Conservation (phyloP, 345 rosid species). For the Boechera retrofracta region DNA sequence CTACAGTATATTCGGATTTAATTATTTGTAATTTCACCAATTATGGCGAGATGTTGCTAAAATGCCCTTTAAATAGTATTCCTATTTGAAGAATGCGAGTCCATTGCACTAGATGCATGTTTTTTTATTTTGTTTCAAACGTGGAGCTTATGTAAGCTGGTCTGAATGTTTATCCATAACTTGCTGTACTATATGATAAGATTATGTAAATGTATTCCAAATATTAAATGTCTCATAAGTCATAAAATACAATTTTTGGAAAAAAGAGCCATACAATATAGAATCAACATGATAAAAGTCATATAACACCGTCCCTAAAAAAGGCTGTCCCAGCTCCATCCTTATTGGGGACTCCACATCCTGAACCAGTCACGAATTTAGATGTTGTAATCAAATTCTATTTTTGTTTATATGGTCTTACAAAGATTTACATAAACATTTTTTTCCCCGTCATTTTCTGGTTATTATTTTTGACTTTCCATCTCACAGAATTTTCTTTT, state of each 20-base stretch:
- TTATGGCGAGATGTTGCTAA: not conserved
- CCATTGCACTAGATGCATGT: not conserved
- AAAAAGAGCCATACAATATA: not conserved
- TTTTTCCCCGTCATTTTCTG: not conserved
- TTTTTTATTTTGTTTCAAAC: not conserved
- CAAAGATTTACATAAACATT: too few relatives aligned
- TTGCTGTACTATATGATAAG: not conserved
- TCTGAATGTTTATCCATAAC: slow-evolving; percentile 29
- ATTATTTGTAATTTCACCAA: not conserved
- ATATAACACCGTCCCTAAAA: slow-evolving; percentile 37
- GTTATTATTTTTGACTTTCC: not conserved
- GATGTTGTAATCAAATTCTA: too few relatives aligned
- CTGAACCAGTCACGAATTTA: not conserved
- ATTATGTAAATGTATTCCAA: not conserved
- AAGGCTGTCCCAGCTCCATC: slow-evolving; percentile 27
- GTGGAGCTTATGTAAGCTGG: slow-evolving; percentile 41
- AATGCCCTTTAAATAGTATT: slow-evolving; percentile 1
- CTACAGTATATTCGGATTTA: slow-evolving; percentile 31
- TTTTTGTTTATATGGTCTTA: too few relatives aligned
- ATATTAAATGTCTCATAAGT: slow-evolving; percentile 12
- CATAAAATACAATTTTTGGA: not conserved
- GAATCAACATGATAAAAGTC: not conserved
- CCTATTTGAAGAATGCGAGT: not conserved
- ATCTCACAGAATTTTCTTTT: not conserved
- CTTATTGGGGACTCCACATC: slow-evolving; percentile 30